Conservation (phyloP, 2,329 filamentous ascomycete genomes). For the Trichophaea hybrida region DNA sequence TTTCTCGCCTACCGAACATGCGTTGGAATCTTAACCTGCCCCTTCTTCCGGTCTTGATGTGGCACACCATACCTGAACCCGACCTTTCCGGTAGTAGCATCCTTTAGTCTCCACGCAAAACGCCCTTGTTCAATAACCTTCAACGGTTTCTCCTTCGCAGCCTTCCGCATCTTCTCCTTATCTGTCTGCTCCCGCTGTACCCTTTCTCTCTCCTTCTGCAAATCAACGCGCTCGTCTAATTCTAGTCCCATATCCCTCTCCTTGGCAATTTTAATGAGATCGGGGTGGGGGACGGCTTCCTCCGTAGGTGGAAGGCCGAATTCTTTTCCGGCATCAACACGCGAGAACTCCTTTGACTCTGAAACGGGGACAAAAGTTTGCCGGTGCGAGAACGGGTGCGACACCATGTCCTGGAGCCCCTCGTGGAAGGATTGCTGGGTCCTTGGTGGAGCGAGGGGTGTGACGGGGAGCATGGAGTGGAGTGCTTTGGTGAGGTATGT, state of each 20-base stretch:
- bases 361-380: constrained; percentile 26
- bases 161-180: constrained; percentile 29
- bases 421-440: constrained; percentile 16
- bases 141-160: constrained; percentile 29
- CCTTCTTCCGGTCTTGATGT: constrained; percentile 47
- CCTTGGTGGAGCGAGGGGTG: constrained; percentile 5
- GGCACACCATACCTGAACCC: constrained; percentile 53
- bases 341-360: constrained; percentile 26
- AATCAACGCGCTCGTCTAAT: constrained; percentile 28
- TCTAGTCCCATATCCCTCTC: constrained; percentile 34
- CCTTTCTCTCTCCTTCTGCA: constrained; percentile 27
- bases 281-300: constrained; percentile 46
- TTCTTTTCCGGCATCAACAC: constrained; percentile 24
- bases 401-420: constrained; percentile 34
- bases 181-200: constrained; percentile 38
- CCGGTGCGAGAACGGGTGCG: constrained; percentile 23
- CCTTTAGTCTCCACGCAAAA: constrained; percentile 23
- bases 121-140: constrained; percentile 23
- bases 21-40: constrained; percentile 53
- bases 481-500: constrained; percentile 22
- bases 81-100: constrained; percentile 29
- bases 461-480: constrained; percentile 25
- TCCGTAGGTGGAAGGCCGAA: constrained; percentile 44
- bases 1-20: constrained; percentile 33
- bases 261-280: constrained; percentile 44